Base-by-base conservation (phyloP, 306 rosid genomes). In the Vicia faba region DNA sequence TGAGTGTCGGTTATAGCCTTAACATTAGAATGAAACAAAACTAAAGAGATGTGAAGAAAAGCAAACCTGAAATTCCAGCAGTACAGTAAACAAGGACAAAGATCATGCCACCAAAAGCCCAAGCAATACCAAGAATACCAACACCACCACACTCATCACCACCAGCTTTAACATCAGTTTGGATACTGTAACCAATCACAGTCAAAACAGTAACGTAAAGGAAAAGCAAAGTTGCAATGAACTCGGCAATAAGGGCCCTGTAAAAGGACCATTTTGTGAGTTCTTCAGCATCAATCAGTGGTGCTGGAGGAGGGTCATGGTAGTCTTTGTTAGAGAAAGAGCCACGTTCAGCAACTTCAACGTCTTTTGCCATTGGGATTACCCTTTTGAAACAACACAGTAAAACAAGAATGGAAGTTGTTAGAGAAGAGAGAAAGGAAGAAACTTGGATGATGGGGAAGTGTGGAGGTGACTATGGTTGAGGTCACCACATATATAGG, bases 61-160 rank as follows among this genome's bases (percentile, higher is more conserved):
- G 44, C 11, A 3, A 49, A 89, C 97, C 98, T 64, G 98, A 93
- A 68, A 93, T 89, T 1, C 98, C 98, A 39, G 98, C 97, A 35
- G 97, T 93, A 85, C 97, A 90, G 92, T 93, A 93, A 66, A 93
- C 99, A 44, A 93, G 96, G 53, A 90, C 49, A 72, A 90, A 93
- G 80, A 93, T 93, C 99, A 93, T 93, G 86, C 99, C 99, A 4
- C 98, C 98, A 33, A 93, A 93, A 19, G 98, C 89, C 97, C 97
- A 93, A 7, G 98, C 95, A 69, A 93, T 83, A 0, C 98, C 98
- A 3, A 93, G 91, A 65, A 67, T 28, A 10, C 98, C 97, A 48
- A 93, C 98, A 1, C 96, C 96, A 3, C 81, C 88, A 53, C 98
- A 88, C 4, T 38, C 19, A 61, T 82, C 86, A 11, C 33, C 76